These are phyloP conservation scores for Angomonas deanei DNA, from an alignment of 208 protist species.

Conservation along the genomic window DNA sequence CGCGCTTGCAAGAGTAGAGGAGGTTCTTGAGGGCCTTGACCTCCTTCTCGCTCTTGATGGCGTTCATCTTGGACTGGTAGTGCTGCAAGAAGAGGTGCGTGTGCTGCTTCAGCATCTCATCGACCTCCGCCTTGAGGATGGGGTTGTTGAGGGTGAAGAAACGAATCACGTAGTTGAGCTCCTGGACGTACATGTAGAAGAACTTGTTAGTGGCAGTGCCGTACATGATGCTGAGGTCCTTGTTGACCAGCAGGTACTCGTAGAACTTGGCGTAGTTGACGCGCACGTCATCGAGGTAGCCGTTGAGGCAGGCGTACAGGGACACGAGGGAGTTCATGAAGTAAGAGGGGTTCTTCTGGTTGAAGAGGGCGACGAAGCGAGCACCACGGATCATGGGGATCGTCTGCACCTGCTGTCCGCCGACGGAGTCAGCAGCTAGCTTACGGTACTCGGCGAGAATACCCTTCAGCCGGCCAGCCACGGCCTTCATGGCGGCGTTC, in stretches of 20 bases:
- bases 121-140: slow-evolving; percentile 66
- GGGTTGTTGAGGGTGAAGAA: slow-evolving; percentile 79
- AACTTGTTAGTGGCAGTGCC: slow-evolving; percentile 82
- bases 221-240: slow-evolving; percentile 82
- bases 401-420: slow-evolving; percentile 66
- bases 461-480: slow-evolving; percentile 88
- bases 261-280: slow-evolving; percentile 87
- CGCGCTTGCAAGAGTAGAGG: slow-evolving; percentile 86
- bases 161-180: slow-evolving; percentile 78
- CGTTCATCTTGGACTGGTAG: slow-evolving; percentile 88
- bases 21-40: slow-evolving; percentile 85
- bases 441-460: slow-evolving; percentile 93
- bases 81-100: slow-evolving; percentile 78
- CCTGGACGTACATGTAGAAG: slow-evolving; percentile 85
- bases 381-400: slow-evolving; percentile 81
- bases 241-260: slow-evolving; percentile 84
- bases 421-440: slow-evolving; percentile 81
- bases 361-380: slow-evolving; percentile 78
- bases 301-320: slow-evolving; percentile 76
- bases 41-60: slow-evolving; percentile 85
- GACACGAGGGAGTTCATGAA: slow-evolving; percentile 81
- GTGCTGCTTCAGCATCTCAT: slow-evolving; percentile 83
- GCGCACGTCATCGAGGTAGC: slow-evolving; percentile 85
- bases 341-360: slow-evolving; percentile 83
- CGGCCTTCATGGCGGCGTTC: slow-evolving; percentile 91